phyloP scores from a whole-genome alignment of 2,329 filamentous ascomycete species.

The Scytalidium lignicola region DNA sequence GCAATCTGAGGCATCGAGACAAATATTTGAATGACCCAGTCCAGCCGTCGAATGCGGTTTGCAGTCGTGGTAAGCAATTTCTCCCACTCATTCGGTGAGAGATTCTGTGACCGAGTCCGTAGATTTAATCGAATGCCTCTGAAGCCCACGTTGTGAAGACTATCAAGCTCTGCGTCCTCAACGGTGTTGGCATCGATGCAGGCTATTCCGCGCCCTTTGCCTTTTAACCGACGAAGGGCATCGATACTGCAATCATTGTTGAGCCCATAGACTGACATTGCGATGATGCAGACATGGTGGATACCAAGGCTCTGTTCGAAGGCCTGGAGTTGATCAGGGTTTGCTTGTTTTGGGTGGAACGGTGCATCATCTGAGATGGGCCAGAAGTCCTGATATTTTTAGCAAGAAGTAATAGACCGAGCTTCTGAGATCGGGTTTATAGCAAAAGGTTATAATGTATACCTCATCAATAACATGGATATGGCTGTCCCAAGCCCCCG shows the following conservation, averaged over 20 bases:
- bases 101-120: conserved; percentile 17
- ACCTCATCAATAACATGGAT: conserved; percentile 23
- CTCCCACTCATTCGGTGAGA: conserved; percentile 15
- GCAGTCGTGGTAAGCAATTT: conserved; percentile 17
- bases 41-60: conserved; percentile 18
- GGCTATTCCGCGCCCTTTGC: conserved; percentile 23
- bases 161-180: conserved; percentile 14
- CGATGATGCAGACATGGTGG: conserved; percentile 22
- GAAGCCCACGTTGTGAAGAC: conserved; percentile 24
- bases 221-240: conserved; percentile 19
- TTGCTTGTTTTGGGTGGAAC: conserved; percentile 16
- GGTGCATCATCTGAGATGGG: conserved; percentile 9
- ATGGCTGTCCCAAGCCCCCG: conserved; percentile 26
- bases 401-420: too few species aligned
- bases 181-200: conserved; percentile 23
- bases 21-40: conserved; percentile 29
- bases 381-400: too few species aligned
- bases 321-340: conserved; percentile 14
- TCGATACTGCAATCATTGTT: conserved; percentile 28
- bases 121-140: conserved; percentile 29
- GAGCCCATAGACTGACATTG: conserved; percentile 26
- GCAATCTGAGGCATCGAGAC: conserved; percentile 19
- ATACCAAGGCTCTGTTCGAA: conserved; percentile 23
- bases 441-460: conserved; percentile 11
- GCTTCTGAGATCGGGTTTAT: too few species aligned